Base-by-base conservation (phyloP, 306 rosid genomes). In the Malus fusca region DNA sequence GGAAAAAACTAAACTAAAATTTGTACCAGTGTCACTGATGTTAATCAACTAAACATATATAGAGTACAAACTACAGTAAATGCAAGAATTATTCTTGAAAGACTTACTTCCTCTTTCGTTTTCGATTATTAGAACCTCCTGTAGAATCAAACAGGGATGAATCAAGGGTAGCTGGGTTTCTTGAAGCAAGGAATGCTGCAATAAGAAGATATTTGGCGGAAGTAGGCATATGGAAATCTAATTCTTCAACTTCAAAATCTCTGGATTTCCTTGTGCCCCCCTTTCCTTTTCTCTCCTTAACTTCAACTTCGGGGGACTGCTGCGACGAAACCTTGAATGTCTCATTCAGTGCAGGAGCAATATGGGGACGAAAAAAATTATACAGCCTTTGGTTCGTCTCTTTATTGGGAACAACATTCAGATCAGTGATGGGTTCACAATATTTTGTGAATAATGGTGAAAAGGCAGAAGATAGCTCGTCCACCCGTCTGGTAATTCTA, bases 111-210 rank as follows among this genome's bases (percentile, higher is more conserved):
- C 92, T 88, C 87, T 79, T 92, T 64, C 96, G 84, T 80, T 92
- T 95, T 52, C 86, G 88, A 80, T 73, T 90, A 84, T 83, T 85
- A 75, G 89, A 84, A 60, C 93, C 98, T 77, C 97, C 93, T 59
- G 83, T 92, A 53, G 97, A 88, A 86, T 95, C 96, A 72, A 95
- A 95, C 77, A 95, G 86, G 28, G 98, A 95, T 65, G 96, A 97
- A 78, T 95, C 97, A 73, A 95, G 93, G 22, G 99, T 95, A 52
- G 97, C 97, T 55, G 97, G 97, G 66, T 95, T 95, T 92, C 97
- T 80, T 75, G 98, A 94, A 79, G 98, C 97, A 84, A 94, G 95
- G 78, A 87, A 94, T 62, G 96, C 97, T n/a, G 98, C 92, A 77
- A 95, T 83, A 81, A 95, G 90, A 76, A 90, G 99, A 85, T 92